Conservation (phyloP, 257 asterid species). For the Przewalskia tangutica region DNA sequence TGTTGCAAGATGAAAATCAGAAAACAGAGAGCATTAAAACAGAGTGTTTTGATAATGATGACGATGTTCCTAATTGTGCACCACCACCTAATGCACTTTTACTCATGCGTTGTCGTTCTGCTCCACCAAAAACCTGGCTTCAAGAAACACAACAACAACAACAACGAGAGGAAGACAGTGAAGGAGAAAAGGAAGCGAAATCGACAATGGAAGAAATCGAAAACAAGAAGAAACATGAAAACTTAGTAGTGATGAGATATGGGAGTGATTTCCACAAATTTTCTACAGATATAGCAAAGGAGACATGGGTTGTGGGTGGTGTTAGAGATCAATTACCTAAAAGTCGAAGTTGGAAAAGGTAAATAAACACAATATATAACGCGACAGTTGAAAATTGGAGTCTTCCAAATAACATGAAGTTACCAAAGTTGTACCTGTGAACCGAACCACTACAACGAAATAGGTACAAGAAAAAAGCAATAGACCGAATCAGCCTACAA, state of each 20-base stretch:
- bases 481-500: not conserved
- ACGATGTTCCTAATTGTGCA: constrained; percentile 6
- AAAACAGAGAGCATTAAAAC: constrained; percentile 3
- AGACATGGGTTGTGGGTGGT: constrained; percentile 71
- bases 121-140: constrained; percentile 74
- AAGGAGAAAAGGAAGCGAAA: not conserved
- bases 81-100: constrained; percentile 66
- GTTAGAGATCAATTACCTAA: constrained; percentile 47
- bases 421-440: not conserved
- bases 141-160: constrained; percentile 33
- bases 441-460: not conserved
- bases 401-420: not conserved
- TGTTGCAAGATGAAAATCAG: constrained; percentile 44
- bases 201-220: constrained; percentile 7
- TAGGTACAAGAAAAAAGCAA: not conserved
- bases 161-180: not conserved
- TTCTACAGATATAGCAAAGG: constrained; percentile 52
- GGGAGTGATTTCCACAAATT: constrained; percentile 39
- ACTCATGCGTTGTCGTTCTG: constrained; percentile 85
- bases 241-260: constrained; percentile 35
- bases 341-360: constrained; percentile 69
- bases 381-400: not conserved
- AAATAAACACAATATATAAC: constrained; percentile 8
- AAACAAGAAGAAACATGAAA: constrained; percentile 20
- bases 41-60: not conserved